phyloP scores from a whole-genome alignment of 345 rosid species.

The Nephelium lappaceum region DNA sequence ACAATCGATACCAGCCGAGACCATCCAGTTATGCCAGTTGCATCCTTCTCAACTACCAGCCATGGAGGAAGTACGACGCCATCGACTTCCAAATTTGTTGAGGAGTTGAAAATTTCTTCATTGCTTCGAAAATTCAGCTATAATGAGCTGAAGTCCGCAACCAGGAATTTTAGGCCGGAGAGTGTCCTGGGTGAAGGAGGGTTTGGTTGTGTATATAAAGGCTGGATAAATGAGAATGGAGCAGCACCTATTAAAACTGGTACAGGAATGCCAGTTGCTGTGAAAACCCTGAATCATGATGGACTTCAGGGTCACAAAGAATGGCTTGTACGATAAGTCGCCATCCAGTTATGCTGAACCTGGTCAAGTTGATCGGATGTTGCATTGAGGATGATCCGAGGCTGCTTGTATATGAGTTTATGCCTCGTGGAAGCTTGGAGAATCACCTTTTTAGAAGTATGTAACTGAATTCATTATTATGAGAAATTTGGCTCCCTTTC shows the following conservation, averaged over 20 bases:
- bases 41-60: conserved; percentile 38
- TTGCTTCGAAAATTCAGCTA: conserved; percentile 43
- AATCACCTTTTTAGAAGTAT: conserved; percentile 65
- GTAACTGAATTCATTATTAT: conserved; percentile 19
- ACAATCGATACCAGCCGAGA: conserved; percentile 38
- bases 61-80: conserved; percentile 32
- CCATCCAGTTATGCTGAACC: conserved; percentile 33
- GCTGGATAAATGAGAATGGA: conserved; percentile 49
- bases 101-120: conserved; percentile 40
- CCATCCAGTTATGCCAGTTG: conserved; percentile 34
- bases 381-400: conserved; percentile 69
- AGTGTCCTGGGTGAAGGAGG: conserved; percentile 52
- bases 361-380: conserved; percentile 61
- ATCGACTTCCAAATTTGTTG: conserved; percentile 33
- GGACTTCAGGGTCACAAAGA: conserved; percentile 66
- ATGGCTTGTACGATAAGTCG: conserved; percentile 51
- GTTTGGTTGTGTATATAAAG: conserved; percentile 58
- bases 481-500: conserved; percentile 10
- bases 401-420: conserved; percentile 57
- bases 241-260: conserved; percentile 45
- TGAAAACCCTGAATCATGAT: conserved; percentile 52
- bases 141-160: conserved; percentile 39
- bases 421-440: conserved; percentile 73
- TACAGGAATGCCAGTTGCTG: conserved; percentile 48
- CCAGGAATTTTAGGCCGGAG: conserved; percentile 41